Percentiles rank a stretch among this genome's conserved stretches.
These are phyloP conservation scores for Kurtzmaniella fragi DNA, from an alignment of 805 yeast genomes.

Conservation along the genomic window DNA sequence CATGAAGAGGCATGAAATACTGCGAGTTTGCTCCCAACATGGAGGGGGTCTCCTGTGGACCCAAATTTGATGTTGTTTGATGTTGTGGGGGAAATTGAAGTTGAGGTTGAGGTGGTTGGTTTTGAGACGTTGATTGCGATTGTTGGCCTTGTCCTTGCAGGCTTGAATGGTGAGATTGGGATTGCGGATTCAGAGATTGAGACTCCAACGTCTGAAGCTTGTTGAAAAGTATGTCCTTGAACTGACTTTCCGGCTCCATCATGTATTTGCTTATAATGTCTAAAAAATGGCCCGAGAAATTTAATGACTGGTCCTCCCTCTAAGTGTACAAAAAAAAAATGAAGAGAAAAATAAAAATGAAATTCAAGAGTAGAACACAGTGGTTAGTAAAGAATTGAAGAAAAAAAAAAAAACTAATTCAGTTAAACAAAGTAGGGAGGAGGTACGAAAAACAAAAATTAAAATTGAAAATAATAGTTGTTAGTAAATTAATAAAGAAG, in stretches of 20 bases:
- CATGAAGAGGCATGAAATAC: slow-evolving; percentile 6
- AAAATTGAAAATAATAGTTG: too few species aligned
- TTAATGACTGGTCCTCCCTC: too few species aligned
- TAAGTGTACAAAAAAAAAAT: too few species aligned
- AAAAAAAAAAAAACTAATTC: too few species aligned
- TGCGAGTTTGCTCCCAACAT: slow-evolving; percentile 2
- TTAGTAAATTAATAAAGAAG: too few species aligned
- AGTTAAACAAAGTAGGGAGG: too few species aligned
- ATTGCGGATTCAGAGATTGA: not conserved
- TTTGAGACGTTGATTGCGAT: slow-evolving; percentile 2
- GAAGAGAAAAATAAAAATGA: too few species aligned
- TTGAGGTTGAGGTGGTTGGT: slow-evolving; percentile 8
- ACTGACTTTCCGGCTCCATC: slow-evolving; percentile 7
- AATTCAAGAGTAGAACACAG: too few species aligned
- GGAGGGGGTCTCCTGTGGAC: not conserved
- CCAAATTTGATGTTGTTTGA: not conserved
- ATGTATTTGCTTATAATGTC: not conserved
- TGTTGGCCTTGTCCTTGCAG: not conserved
- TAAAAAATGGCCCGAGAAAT: too few species aligned
- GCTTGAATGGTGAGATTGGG: not conserved
- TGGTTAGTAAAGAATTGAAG: too few species aligned
- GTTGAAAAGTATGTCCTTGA: slow-evolving; percentile 19
- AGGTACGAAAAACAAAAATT: too few species aligned
- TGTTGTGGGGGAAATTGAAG: slow-evolving; percentile 3
- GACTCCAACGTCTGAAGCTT: slow-evolving; percentile 9